Evolutionary conservation across 768 basidiomycete species (phyloP).

Genomic region (Boletus barrowsii): DNA sequence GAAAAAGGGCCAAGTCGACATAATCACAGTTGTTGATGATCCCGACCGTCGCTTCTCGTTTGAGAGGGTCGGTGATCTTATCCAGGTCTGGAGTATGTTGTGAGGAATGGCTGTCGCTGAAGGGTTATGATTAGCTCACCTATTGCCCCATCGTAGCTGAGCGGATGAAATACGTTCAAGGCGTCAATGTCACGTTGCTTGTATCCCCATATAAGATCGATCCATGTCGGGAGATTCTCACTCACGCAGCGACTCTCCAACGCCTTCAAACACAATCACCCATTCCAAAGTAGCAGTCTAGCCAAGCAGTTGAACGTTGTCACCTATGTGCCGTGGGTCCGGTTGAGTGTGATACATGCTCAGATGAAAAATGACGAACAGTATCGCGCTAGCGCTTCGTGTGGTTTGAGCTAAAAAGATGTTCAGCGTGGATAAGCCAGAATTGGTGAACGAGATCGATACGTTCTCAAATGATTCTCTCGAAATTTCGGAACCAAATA

Average conservation of each 20-base stretch:
- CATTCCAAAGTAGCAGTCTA: slow-evolving; percentile 66
- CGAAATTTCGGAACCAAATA: slow-evolving; percentile 51
- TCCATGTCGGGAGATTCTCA: slow-evolving; percentile 82
- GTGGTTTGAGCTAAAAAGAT: slow-evolving; percentile 45
- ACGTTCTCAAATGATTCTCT: slow-evolving; percentile 63
- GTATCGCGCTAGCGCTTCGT: slow-evolving; percentile 63
- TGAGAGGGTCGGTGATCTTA: slow-evolving; percentile 76
- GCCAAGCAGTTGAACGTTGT: slow-evolving; percentile 58
- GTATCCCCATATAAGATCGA: slow-evolving; percentile 90
- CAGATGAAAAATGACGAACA: slow-evolving; percentile 29
- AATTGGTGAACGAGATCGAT: background rate
- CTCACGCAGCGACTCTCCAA: slow-evolving; percentile 90
- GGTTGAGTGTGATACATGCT: background rate
- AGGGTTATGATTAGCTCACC: slow-evolving; percentile 37
- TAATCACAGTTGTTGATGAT: slow-evolving; percentile 89
- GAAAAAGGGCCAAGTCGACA: background rate
- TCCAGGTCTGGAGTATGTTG: slow-evolving; percentile 62
- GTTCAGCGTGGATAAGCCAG: background rate
- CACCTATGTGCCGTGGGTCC: slow-evolving; percentile 34
- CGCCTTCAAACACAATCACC: slow-evolving; percentile 56
- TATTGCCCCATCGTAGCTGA: slow-evolving; percentile 91
- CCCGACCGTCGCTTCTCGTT: slow-evolving; percentile 88
- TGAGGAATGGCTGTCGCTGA: background rate
- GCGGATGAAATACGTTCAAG: slow-evolving; percentile 86
- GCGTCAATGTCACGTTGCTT: slow-evolving; percentile 78